Base-by-base conservation (phyloP, 345 rosid genomes). In the Ceriops decandra region DNA sequence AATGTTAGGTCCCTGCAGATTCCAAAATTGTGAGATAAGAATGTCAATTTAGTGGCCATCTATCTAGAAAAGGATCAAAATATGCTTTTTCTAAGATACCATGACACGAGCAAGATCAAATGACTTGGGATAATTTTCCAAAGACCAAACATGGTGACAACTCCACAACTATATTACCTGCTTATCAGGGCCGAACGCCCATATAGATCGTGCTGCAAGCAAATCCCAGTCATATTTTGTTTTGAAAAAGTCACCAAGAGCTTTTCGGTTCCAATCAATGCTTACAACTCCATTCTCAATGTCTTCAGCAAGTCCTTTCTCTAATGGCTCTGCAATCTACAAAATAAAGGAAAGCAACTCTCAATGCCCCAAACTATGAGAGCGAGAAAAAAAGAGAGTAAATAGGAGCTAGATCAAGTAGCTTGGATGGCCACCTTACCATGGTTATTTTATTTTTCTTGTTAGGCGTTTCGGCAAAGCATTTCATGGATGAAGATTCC, bases 131-230 rank as follows among this genome's bases (percentile, higher is more conserved):
- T 52, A 35, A 52, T 60, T 51, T 31, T 24, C 62, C 26, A 67
- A 36, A 56, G 33, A 52, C 33, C 7, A 69, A 60, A 22, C 52
- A 42, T 11, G 4, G 49, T 42, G 17, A 42, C 49, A 36, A 31
- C 35, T 4, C 19, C 31, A 31, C 27, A 57, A 11, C 26, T n/a
- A 64, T 19, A 22, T 68, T 68, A 91, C 99, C 97, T 91, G 98
- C 83, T 88, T 91, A 77, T 91, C 98, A 74, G 97, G 99, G 57
- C 99, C 99, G 77, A 95, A 95, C 22, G 99, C 93, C 97, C 99
- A 95, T 72, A 95, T 90, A 38, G 99, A 95, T 68, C 97, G 89
- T 8, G 97, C 95, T 9, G 99, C 99, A 68, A 91, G 96, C 77
- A 91, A 73, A 84, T 95, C 99, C 99, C 99, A 95, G 70, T 88